A percentile compares a stretch with the other conserved stretches of the same genome.
Conservation (phyloP, 2,329 filamentous ascomycete species). For the Fusarium sp. region DNA sequence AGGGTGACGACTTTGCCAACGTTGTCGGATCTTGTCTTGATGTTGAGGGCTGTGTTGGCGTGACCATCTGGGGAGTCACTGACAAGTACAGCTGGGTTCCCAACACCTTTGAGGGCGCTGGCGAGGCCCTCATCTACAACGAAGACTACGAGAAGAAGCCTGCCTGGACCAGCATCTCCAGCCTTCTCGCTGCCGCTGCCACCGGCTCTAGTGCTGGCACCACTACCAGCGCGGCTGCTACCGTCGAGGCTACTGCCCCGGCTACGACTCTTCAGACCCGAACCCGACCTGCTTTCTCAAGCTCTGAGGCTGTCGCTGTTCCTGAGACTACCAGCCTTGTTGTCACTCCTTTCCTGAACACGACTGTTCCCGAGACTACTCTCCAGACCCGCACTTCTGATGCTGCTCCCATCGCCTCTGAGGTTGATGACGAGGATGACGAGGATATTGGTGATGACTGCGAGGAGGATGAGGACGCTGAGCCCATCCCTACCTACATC, state of each 20-base stretch:
- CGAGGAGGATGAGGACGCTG: slow-evolving; percentile 13
- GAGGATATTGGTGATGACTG: slow-evolving; percentile 31
- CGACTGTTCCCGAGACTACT: slow-evolving; percentile 29
- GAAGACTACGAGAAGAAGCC: slow-evolving; percentile 57
- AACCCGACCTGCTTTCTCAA: slow-evolving; percentile 27
- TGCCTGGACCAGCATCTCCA: slow-evolving; percentile 58
- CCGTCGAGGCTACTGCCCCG: slow-evolving; percentile 13
- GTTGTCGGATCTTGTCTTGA: slow-evolving; percentile 58
- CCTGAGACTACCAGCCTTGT: slow-evolving; percentile 15
- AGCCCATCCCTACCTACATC: slow-evolving; percentile 33
- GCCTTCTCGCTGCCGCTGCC: slow-evolving; percentile 51
- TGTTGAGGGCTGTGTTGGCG: slow-evolving; percentile 58
- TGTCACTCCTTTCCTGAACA: slow-evolving; percentile 32
- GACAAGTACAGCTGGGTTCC: slow-evolving; percentile 60
- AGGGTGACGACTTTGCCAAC: slow-evolving; percentile 64
- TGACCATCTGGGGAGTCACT: slow-evolving; percentile 62
- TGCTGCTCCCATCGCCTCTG: slow-evolving; percentile 28
- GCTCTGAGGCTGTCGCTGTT: slow-evolving; percentile 9
- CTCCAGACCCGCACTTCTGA: slow-evolving; percentile 37
- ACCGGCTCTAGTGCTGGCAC: slow-evolving; percentile 25
- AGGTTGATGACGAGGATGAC: slow-evolving; percentile 19
- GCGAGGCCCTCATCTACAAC: slow-evolving; percentile 59
- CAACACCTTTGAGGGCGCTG: slow-evolving; percentile 56
- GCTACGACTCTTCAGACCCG: slow-evolving; percentile 29
- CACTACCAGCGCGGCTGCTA: slow-evolving; percentile 12